These are phyloP conservation scores for Malbranchea zuffiana DNA, from an alignment of 2,329 filamentous ascomycete genomes.

Conservation along the genomic window DNA sequence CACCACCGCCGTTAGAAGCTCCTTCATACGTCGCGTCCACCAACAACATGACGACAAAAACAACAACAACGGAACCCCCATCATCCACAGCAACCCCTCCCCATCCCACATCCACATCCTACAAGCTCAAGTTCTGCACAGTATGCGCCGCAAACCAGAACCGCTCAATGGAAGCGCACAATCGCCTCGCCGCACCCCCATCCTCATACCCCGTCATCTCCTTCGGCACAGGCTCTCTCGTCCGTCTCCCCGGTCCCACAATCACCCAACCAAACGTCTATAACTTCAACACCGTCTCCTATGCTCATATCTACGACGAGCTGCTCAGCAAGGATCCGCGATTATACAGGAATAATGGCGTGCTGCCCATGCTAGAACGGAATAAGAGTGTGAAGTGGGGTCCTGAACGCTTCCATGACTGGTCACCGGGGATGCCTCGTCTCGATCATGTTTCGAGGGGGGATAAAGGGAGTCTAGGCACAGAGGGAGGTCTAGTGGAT, in stretches of 20 bases:
- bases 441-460: constrained; percentile 57
- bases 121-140: constrained; percentile 51
- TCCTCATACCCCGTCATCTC: constrained; percentile 93
- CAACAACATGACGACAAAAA: constrained; percentile 2
- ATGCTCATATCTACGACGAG: constrained; percentile 88
- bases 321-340: constrained; percentile 73
- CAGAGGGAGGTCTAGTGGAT: constrained; percentile 82
- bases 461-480: constrained; percentile 66
- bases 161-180: constrained; percentile 99
- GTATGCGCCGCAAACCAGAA: constrained; percentile 98
- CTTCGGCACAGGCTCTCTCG: constrained; percentile 89
- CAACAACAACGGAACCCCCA: constrained; percentile 5
- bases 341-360: constrained; percentile 81
- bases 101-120: constrained; percentile 46
- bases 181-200: constrained; percentile 70
- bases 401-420: constrained; percentile 96
- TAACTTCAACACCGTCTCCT: constrained; percentile 94
- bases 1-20: constrained; percentile 7
- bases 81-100: constrained; percentile 10
- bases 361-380: constrained; percentile 89
- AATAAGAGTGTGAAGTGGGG: constrained; percentile 90
- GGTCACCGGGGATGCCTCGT: constrained; percentile 76
- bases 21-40: neutral
- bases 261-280: constrained; percentile 95
- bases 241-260: constrained; percentile 80